Evolutionary conservation across 2,329 filamentous ascomycete species (phyloP), one percentile per base, ranked within the genome.

Genomic region (Dryadomyces sulphureus): DNA sequence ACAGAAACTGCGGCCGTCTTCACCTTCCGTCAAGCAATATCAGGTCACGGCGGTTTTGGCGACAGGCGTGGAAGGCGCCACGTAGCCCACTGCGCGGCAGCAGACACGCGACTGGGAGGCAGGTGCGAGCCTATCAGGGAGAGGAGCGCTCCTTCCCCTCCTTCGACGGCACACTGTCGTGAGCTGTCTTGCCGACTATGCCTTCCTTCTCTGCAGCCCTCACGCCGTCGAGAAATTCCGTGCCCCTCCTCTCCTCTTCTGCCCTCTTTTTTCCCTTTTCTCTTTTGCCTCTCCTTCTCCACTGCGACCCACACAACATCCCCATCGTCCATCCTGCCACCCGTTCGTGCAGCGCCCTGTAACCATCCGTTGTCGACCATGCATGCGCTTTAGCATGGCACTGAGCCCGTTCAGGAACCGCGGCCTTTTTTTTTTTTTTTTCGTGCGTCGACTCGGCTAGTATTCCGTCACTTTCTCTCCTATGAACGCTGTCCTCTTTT

Each of bases 381-480:
- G n/a, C n/a, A n/a, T n/a, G n/a, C n/a, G n/a, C n/a, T n/a, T n/a
- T n/a, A n/a, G n/a, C n/a, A 32, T 32, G 11, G 7, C 27, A 14
- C 27, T 32, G 27, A 32, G 8, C 34, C 34, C 42, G 24, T 46
- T 32, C 45, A 46, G 39, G 45, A 42, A 38, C 40, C 19, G 8
- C 21, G n/a, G 14, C 16, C 38, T 11, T 3, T 16, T 2, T 16
- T 8, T 17, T 9, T 17, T 21, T 19, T 5, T 12, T 4, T 34
- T 39, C 19, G 32, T n/a, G 19, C 30, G 11, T 9, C 9, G 27
- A 32, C 27, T 32, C 4, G 27, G 27, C 27, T n/a, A n/a, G n/a
- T n/a, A 32, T 32, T 32, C 38, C 12, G 21, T 25, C 14, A 25
- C 38, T 40, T 38, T 25, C 4, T n/a, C 20, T 32, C 22, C 22